A percentile compares a stretch with the other conserved stretches of the same genome.
These are phyloP conservation scores for Tylopilus felleus DNA, from an alignment of 768 basidiomycete genomes.

Conservation along the genomic window DNA sequence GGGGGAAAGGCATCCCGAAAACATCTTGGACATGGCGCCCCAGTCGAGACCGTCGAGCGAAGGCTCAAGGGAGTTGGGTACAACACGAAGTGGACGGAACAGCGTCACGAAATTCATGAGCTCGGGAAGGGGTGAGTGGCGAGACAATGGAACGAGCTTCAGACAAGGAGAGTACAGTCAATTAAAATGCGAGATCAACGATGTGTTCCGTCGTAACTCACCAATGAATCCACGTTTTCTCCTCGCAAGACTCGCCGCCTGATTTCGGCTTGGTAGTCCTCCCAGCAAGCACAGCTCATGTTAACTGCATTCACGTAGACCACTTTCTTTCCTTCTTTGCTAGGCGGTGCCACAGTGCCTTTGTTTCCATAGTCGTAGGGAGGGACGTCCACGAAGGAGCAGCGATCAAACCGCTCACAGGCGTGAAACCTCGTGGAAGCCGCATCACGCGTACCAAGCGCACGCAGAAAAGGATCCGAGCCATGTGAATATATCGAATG, in stretches of 20 bases:
- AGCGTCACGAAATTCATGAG: conserved; percentile 75
- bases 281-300: conserved; percentile 59
- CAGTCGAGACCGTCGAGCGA: conserved; percentile 61
- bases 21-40: conserved; percentile 66
- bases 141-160: conserved; percentile 77
- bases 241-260: conserved; percentile 38
- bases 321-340: conserved; percentile 51
- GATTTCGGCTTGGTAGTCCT: conserved; percentile 45
- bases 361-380: conserved; percentile 14
- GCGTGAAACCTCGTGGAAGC: conserved; percentile 83
- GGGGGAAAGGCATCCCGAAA: conserved; percentile 50
- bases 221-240: conserved; percentile 60
- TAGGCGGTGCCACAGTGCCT: conserved; percentile 27
- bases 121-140: conserved; percentile 88
- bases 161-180: neutral
- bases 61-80: conserved; percentile 74
- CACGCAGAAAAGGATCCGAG: conserved; percentile 58
- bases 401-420: conserved; percentile 81
- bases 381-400: conserved; percentile 53
- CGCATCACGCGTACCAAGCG: conserved; percentile 59
- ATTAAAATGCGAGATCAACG: neutral
- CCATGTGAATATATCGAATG: conserved; percentile 54
- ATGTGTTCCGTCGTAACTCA: conserved; percentile 31
- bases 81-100: conserved; percentile 71
- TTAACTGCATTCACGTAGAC: conserved; percentile 84